phyloP scores from a whole-genome alignment of 768 basidiomycete genomes.

The Strobilomyces echinocephalus region DNA sequence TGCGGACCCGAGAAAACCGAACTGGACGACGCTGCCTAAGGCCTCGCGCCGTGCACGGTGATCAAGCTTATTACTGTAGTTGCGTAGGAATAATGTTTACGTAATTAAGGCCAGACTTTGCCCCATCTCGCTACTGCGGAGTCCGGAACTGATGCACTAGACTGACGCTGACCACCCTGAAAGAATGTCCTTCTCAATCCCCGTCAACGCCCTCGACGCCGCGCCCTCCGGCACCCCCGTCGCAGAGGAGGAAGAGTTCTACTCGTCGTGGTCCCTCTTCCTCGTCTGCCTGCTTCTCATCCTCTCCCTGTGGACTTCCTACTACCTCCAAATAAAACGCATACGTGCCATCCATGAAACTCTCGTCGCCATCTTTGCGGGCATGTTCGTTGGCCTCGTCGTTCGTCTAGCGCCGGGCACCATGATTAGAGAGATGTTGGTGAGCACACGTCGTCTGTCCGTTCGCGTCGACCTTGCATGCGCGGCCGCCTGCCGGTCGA shows the following conservation, averaged over 20 bases:
- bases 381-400: slow-evolving; percentile 92
- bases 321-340: slow-evolving; percentile 95
- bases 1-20: slow-evolving; percentile 14
- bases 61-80: background rate
- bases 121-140: too few species aligned
- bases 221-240: slow-evolving; percentile 35
- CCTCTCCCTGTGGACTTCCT: slow-evolving; percentile 91
- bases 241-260: slow-evolving; percentile 80
- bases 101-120: slow-evolving; percentile 1
- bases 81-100: slow-evolving; percentile 7
- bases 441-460: slow-evolving; percentile 41
- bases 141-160: slow-evolving; percentile 8
- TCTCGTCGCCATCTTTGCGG: slow-evolving; percentile 89
- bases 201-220: slow-evolving; percentile 23
- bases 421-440: slow-evolving; percentile 96
- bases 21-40: slow-evolving; percentile 24
- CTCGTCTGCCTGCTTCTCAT: slow-evolving; percentile 90
- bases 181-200: slow-evolving; percentile 39
- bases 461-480: background rate
- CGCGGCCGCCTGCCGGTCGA: background rate
- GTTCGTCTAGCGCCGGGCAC: slow-evolving; percentile 88
- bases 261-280: slow-evolving; percentile 92
- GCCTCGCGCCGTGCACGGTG: slow-evolving; percentile 10
- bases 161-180: background rate
- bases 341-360: slow-evolving; percentile 97